Evolutionary conservation across 148 eudicot genomes (phyloP), one percentile per base, ranked within the genome.

Genomic region (Persicaria tinctoria): DNA sequence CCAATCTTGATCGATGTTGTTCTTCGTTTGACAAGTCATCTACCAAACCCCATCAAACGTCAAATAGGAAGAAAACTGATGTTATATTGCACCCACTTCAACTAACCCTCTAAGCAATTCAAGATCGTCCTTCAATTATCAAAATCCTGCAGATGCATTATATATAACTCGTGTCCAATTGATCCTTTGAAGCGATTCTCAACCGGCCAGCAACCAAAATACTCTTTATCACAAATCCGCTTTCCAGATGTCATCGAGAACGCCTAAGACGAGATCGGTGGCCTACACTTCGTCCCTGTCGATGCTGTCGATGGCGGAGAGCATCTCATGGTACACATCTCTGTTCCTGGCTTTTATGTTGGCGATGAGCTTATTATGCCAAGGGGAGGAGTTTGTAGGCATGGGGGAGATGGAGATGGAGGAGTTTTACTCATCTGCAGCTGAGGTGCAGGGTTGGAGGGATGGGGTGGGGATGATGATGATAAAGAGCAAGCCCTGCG

Each of bases 271-370:
- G 8, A 14, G 11, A 41, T 5, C 48, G 3, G 70, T 38, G 17
- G 20, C 6, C 13, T 44, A 66, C 46, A 13, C 70, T 2, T 38
- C 70, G 5, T 71, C 53, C 16, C 3, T 49, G 53, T 68, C 76
- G 38, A 55, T 72, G 18, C 32, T 72, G 66, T 57, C 73, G 11
- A 81, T 88, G 76, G 89, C 88, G 2, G 88, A 85, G 75, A 85
- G 79, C 27, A 64, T 90, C 2, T 81, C 86, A 1, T 86, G 91
- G 88, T 80, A 84, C 75, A 75, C 59, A 5, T 55, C 59, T 18
- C 20, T 55, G 7, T n/a, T 55, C 59, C 6, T 55, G 59, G 59
- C 59, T 55, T 5, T 55, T 6, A 55, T 55, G 59, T 49, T 57
- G 4, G 63, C 63, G 20, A 18, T 18, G 63, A 57, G 63, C 63